Evolutionary conservation across 306 rosid species (phyloP).

Genomic region (Clitoria ternatea): DNA sequence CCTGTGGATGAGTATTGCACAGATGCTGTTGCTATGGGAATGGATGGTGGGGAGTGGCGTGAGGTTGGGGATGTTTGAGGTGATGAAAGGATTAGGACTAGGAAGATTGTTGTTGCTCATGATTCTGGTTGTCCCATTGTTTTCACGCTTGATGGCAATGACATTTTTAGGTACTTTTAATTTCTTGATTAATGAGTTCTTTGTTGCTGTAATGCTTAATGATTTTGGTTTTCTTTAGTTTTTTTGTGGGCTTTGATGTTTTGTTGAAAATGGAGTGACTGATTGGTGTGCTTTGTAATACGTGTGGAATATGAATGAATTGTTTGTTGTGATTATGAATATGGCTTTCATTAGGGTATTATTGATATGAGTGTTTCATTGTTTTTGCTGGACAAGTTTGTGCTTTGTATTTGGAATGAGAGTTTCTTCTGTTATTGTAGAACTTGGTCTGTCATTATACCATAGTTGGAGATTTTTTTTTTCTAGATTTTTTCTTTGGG

Average conservation of each 20-base stretch:
- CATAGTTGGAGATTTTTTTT: neutral
- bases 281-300: too few relatives aligned
- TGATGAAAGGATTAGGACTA: constrained; percentile 49
- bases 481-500: neutral
- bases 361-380: neutral
- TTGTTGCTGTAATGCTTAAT: too few relatives aligned
- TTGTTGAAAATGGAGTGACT: too few relatives aligned
- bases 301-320: too few relatives aligned
- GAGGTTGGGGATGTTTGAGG: constrained; percentile 75
- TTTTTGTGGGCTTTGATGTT: too few relatives aligned
- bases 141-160: constrained; percentile 75
- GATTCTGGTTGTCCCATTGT: constrained; percentile 39
- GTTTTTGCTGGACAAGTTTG: constrained; percentile 1
- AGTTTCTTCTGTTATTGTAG: neutral
- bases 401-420: neutral
- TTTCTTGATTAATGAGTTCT: too few relatives aligned
- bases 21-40: constrained; percentile 62
- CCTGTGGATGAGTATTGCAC: constrained; percentile 75
- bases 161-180: constrained; percentile 55
- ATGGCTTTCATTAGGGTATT: too few relatives aligned
- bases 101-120: constrained; percentile 65
- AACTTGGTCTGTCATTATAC: neutral
- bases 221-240: too few relatives aligned
- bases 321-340: too few relatives aligned
- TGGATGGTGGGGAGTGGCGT: constrained; percentile 60